Percentiles rank a stretch among this genome's conserved stretches.
Conservation (phyloP, 257 asterid genomes). For the Jasminum sambac region DNA sequence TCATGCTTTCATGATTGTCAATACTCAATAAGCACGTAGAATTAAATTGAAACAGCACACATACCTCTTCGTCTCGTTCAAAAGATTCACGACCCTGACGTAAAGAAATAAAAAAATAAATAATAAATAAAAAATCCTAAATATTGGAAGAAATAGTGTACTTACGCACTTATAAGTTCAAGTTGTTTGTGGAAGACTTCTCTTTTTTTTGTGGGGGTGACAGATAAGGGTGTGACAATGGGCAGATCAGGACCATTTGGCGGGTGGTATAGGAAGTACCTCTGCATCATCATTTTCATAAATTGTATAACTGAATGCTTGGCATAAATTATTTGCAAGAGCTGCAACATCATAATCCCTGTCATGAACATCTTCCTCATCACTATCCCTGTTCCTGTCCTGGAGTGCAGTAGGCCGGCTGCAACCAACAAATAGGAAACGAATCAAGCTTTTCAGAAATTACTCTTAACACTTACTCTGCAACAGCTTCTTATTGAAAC, state of each 20-base stretch:
- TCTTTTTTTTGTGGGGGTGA: slow-evolving; percentile 18
- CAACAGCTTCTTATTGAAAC: background rate
- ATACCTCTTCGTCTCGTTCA: slow-evolving; percentile 93
- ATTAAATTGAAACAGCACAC: slow-evolving; percentile 9
- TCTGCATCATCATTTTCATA: slow-evolving; percentile 68
- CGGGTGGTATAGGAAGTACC: background rate
- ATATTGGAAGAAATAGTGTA: slow-evolving; percentile 9
- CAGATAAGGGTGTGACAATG: background rate
- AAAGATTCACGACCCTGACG: slow-evolving; percentile 78
- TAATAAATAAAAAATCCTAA: slow-evolving; percentile 19
- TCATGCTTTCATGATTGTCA: background rate
- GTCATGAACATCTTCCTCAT: slow-evolving; percentile 85
- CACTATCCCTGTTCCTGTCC: slow-evolving; percentile 84
- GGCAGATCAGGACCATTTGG: slow-evolving; percentile 2
- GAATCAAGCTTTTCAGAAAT: slow-evolving; percentile 17
- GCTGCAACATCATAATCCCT: slow-evolving; percentile 95
- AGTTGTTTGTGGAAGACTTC: slow-evolving; percentile 8
- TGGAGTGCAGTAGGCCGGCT: slow-evolving; percentile 94
- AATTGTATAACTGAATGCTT: slow-evolving; percentile 81
- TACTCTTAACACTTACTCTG: background rate
- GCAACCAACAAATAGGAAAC: slow-evolving; percentile 30
- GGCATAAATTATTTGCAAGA: slow-evolving; percentile 83
- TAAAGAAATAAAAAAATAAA: slow-evolving; percentile 27
- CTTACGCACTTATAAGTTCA: background rate
- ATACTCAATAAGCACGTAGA: slow-evolving; percentile 2